These are phyloP conservation scores for Kodamaea fukazawae DNA, from an alignment of 805 yeast species.

Conservation along the genomic window DNA sequence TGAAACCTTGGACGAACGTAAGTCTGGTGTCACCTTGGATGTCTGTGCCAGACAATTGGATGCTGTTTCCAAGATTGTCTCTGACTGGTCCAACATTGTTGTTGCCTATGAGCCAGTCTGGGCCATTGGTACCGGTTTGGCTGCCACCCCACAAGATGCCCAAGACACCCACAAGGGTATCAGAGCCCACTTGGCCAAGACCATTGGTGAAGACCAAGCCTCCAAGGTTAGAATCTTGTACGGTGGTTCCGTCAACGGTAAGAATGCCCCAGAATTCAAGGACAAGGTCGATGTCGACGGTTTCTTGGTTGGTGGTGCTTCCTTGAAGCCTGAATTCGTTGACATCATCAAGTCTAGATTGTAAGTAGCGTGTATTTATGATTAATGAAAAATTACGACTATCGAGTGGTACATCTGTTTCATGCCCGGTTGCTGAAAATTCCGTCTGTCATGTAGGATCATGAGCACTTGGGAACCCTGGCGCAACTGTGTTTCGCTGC, in stretches of 20 bases:
- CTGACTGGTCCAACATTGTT: slow-evolving; percentile 90
- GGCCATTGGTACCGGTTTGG: slow-evolving; percentile 99
- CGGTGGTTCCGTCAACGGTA: slow-evolving; percentile 98
- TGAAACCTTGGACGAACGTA: slow-evolving; percentile 94
- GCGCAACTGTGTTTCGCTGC: no score
- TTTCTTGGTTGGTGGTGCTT: slow-evolving; percentile 99
- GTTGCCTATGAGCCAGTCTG: slow-evolving; percentile 99
- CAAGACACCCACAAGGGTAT: slow-evolving; percentile 89
- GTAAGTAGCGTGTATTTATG: slow-evolving; percentile 30
- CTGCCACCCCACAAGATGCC: slow-evolving; percentile 98
- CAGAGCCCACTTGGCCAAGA: slow-evolving; percentile 75
- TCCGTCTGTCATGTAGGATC: no score
- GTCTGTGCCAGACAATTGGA: slow-evolving; percentile 87
- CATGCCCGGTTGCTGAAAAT: slow-evolving; percentile 2
- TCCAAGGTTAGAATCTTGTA: slow-evolving; percentile 83
- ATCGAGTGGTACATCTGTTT: background rate
- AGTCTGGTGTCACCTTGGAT: slow-evolving; percentile 79
- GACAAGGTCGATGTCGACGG: slow-evolving; percentile 95
- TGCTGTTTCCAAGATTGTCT: slow-evolving; percentile 77
- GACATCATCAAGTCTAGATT: slow-evolving; percentile 91
- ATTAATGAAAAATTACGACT: slow-evolving; percentile 4
- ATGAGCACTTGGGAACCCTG: no score
- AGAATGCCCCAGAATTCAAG: slow-evolving; percentile 86
- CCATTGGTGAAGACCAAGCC: slow-evolving; percentile 78
- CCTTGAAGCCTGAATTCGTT: slow-evolving; percentile 95